phyloP scores from a whole-genome alignment of 305 asterid species.

The Fraxinus greggii region DNA sequence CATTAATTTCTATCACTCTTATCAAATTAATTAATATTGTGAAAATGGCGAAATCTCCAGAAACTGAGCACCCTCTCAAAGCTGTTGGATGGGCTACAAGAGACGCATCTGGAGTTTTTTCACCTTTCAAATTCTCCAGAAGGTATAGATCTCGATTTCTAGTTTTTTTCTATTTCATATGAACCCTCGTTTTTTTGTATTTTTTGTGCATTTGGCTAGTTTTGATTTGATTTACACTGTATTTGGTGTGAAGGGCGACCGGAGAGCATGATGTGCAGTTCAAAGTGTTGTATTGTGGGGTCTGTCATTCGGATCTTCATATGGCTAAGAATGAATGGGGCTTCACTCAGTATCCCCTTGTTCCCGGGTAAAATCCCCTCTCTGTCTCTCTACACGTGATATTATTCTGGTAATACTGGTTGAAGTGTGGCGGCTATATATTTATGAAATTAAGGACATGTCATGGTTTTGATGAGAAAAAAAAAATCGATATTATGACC shows the following conservation, averaged over 20 bases:
- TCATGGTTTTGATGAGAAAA: background rate
- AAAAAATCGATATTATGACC: background rate
- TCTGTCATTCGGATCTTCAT: constrained; percentile 60
- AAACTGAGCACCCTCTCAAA: constrained; percentile 49
- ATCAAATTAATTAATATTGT: background rate
- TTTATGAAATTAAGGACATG: background rate
- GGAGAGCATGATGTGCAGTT: constrained; percentile 65
- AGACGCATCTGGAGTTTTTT: constrained; percentile 47
- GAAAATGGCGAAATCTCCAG: constrained; percentile 48
- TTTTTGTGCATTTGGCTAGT: background rate
- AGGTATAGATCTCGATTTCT: constrained; percentile 29
- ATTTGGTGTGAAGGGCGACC: constrained; percentile 42
- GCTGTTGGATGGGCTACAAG: constrained; percentile 55
- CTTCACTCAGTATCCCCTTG: constrained; percentile 48
- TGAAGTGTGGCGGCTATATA: background rate
- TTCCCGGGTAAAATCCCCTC: constrained; percentile 47
- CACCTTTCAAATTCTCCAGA: constrained; percentile 57
- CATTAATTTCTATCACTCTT: background rate
- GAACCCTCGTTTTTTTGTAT: background rate
- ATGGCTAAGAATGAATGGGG: constrained; percentile 57
- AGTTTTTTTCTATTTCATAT: background rate
- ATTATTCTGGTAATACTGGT: background rate
- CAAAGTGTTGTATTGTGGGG: constrained; percentile 58
- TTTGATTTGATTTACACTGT: background rate
- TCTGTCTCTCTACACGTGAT: background rate